Base-by-base conservation (phyloP, 768 basidiomycete species). In the Lentinula detonsa region DNA sequence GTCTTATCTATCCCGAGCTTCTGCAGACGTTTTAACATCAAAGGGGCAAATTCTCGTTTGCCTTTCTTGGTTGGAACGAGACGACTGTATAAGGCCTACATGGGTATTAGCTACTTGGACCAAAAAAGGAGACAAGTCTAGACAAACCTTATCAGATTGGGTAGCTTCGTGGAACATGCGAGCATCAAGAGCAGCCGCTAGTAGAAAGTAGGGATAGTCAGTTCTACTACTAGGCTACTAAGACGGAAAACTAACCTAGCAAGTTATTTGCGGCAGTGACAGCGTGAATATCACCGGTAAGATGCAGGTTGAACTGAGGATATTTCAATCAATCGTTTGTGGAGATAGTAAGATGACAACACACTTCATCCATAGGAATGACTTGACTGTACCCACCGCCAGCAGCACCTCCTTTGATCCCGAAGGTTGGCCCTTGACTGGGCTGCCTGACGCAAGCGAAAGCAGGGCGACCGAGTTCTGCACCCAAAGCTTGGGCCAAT, bases 301-400 rank as follows among this genome's bases (percentile, higher is more conserved):
- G 76, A 70, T 96, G 95, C 52, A 99, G 76, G 74, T 98, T 98
- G 75, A 99, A 98, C 90, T 93, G 28, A 21, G 39, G 1, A 43
- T 28, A 1, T 31, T 9, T 4, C 62, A 16, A 45, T 21, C 37
- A 21, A 2, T 10, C 45, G 37, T 34, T 56, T 43, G 49, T 57
- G 40, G 21, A n/a, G 50, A 70, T 48, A 68, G 57, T 13, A 1
- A 46, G 31, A 21, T 18, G 33, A 35, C 37, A 18, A 56, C 55
- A 23, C 39, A 56, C 55, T 33, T 56, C 96, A 69, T 98, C 96
- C 96, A 98, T 98, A 45, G 96, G 96, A 75, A 98, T 98, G 69
- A 99, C 92, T 71, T 97, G 95, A 71, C 93, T 94, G 78, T 98
- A 99, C 57, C 96, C 96, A 63, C 96, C 96, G 43, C 97, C 96